Evolutionary conservation across 768 basidiomycete species (phyloP), one percentile per base, ranked within the genome.

Genomic region (Lentinula aciculospora): DNA sequence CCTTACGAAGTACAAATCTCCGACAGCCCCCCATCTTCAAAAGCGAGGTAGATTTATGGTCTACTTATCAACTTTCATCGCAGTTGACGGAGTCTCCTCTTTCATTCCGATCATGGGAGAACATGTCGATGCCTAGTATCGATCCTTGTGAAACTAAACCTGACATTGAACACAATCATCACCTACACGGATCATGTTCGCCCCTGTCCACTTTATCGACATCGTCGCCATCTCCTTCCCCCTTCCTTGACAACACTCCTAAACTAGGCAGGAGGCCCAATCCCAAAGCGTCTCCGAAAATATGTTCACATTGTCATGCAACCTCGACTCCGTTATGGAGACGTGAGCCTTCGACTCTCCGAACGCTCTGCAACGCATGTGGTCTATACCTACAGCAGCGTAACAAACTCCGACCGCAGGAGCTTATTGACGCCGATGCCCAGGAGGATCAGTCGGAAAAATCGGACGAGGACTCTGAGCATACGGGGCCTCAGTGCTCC

Each of bases 331-430:
- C 59, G 15, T 49, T 62, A 29, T 62, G 61, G 61, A 25, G 61
- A 32, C 37, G 59, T 8, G 61, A 62, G 36, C 61, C 61, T 4
- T 50, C 40, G 29, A 62, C 61, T 6, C 44, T 60, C 23, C 56
- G 47, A 34, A 55, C 59, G 12, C 50, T 62, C 23, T 62, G 61
- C 42, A 62, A 62, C n/a, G 61, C 59, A 5, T 62, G 61, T 23
- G 61, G 61, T 21, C 47, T 62, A 8, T 62, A 62, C 31, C 56
- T 62, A 7, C 61, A 62, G 19, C 61, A 62, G 44, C 45, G 61
- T 5, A 59, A 62, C 28, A 60, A 60, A 37, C 59, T 60, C 40
- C 59, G 61, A 13, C 59, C 61, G 13, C 61, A 62, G 31, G 59
- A 62, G 37, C 59, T 62, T 29, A 62, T 62, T 25, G 59, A 62